These are phyloP conservation scores for Citrullus amarus DNA, from an alignment of 306 rosid species.

Conservation along the genomic window DNA sequence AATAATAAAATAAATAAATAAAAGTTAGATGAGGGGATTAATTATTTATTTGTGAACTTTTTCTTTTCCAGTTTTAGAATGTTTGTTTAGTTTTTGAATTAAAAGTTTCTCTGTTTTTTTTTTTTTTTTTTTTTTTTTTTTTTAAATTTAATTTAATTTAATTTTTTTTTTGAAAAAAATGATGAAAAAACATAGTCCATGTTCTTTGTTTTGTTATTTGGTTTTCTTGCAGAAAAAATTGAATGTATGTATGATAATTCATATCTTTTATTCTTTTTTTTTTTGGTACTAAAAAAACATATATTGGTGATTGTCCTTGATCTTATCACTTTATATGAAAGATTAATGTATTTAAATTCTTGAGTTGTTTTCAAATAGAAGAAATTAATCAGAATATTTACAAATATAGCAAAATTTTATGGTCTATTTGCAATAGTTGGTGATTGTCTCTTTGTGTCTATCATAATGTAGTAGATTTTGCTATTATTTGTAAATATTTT, in stretches of 20 bases:
- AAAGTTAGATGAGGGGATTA: no score
- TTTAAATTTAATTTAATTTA: no score
- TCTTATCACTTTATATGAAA: not conserved
- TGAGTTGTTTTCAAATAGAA: no score
- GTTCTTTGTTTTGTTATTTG: not conserved
- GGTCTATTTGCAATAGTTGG: no score
- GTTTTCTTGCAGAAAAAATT: not conserved
- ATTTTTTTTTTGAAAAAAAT: no score
- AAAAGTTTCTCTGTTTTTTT: not conserved
- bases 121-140: not conserved
- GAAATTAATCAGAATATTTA: no score
- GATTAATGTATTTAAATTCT: no score
- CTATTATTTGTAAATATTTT: no score
- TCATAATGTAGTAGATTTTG: no score
- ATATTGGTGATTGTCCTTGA: not conserved
- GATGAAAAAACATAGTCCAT: not conserved
- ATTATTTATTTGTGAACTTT: not conserved
- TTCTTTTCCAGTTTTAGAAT: not conserved
- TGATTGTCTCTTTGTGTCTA: no score
- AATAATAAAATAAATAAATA: no score
- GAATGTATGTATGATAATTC: not conserved
- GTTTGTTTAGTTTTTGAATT: not conserved
- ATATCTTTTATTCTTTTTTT: not conserved
- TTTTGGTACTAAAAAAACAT: conserved; percentile 5
- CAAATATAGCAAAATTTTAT: no score